These are phyloP conservation scores for Paramecium biaurelia DNA, from an alignment of 73 alveolate species.

Conservation along the genomic window DNA sequence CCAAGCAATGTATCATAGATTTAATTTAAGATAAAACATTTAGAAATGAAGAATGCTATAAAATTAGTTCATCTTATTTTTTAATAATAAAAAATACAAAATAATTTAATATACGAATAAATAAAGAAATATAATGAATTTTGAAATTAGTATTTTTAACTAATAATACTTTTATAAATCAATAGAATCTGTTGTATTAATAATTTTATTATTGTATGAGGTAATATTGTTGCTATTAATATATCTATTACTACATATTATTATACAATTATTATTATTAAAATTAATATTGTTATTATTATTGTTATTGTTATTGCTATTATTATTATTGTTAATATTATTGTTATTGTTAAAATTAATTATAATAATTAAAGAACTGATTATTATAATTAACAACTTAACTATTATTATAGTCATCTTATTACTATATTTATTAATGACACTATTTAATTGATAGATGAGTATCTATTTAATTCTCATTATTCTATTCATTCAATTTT, in stretches of 20 bases:
- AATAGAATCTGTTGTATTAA: neutral
- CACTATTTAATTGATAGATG: neutral
- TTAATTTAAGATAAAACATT: neutral
- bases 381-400: neutral
- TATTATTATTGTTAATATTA: neutral
- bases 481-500: neutral
- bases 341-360: neutral
- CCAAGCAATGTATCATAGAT: neutral
- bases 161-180: neutral
- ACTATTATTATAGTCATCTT: neutral
- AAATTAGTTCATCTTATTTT: neutral
- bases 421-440: neutral
- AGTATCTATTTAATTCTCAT: neutral
- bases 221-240: neutral
- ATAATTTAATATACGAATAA: neutral
- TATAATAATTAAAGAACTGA: neutral
- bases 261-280: neutral
- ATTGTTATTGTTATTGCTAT: neutral
- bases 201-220: neutral
- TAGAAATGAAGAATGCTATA: neutral
- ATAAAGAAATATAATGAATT: neutral
- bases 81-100: neutral
- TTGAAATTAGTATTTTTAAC: neutral
- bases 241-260: neutral
- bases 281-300: neutral